Evolutionary conservation across 2,329 filamentous ascomycete species (phyloP).

Genomic region (Pseudopithomyces maydicus): DNA sequence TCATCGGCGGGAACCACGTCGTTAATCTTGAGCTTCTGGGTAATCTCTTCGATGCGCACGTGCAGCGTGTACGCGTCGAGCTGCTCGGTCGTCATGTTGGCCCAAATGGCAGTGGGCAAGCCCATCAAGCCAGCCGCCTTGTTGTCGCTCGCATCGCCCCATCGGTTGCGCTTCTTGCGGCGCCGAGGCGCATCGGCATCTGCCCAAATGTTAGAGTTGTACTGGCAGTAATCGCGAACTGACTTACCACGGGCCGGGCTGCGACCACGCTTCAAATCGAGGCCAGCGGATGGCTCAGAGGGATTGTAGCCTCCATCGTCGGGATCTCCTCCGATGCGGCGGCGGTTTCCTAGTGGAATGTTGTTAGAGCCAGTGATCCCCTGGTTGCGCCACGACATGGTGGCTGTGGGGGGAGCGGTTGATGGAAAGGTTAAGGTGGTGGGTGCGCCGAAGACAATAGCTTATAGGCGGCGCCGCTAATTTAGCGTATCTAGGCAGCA

Average conservation of each 20-base stretch:
- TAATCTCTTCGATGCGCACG: conserved; percentile 97
- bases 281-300: conserved; percentile 51
- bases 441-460: conserved; percentile 5
- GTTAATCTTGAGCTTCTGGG: conserved; percentile 98
- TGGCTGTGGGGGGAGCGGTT: conserved; percentile 26
- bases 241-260: conserved; percentile 80
- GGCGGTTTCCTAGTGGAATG: conserved; percentile 85
- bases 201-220: conserved; percentile 18
- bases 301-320: conserved; percentile 54
- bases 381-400: conserved; percentile 69
- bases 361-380: conserved; percentile 99
- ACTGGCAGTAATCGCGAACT: not conserved
- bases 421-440: conserved; percentile 2
- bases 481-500: not conserved
- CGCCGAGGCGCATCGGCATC: conserved; percentile 76
- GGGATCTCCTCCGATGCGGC: conserved; percentile 74
- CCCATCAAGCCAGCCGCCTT: conserved; percentile 99
- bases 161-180: conserved; percentile 98
- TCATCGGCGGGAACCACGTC: conserved; percentile 97
- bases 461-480: conserved; percentile 4
- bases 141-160: conserved; percentile 97
- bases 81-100: conserved; percentile 98
- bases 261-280: conserved; percentile 80
- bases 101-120: conserved; percentile 91
- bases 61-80: conserved; percentile 96